Evolutionary conservation across 768 basidiomycete genomes (phyloP).

Genomic region (Hypholoma sublateritium): DNA sequence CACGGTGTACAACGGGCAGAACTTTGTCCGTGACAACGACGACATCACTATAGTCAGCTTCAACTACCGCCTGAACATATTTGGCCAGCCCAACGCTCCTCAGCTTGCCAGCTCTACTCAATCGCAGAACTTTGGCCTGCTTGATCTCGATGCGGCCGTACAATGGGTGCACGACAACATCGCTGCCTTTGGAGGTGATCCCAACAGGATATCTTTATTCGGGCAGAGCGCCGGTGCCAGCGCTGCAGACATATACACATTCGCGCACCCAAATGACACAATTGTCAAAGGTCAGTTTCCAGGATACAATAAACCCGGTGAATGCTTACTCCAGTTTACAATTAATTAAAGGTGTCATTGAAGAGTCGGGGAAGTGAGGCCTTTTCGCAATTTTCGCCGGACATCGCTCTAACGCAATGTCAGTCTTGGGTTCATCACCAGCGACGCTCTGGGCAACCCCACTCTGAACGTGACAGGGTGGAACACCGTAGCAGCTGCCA

Average conservation of each 20-base stretch:
- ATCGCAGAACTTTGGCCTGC: slow-evolving; percentile 38
- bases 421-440: background rate
- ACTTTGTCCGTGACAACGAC: slow-evolving; percentile 32
- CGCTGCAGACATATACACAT: slow-evolving; percentile 28
- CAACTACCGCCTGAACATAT: slow-evolving; percentile 40
- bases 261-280: slow-evolving; percentile 32
- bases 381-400: background rate
- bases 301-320: background rate
- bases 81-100: slow-evolving; percentile 39
- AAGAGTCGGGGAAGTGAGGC: background rate
- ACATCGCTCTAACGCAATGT: background rate
- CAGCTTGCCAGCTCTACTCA: slow-evolving; percentile 25
- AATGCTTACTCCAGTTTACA: slow-evolving; percentile 8
- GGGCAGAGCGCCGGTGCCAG: slow-evolving; percentile 37
- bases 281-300: slow-evolving; percentile 24
- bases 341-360: slow-evolving; percentile 12
- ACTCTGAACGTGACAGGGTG: background rate
- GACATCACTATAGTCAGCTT: slow-evolving; percentile 36
- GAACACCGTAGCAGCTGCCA: slow-evolving; percentile 21
- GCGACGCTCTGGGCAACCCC: background rate
- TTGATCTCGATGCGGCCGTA: slow-evolving; percentile 38
- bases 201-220: slow-evolving; percentile 34
- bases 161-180: slow-evolving; percentile 51
- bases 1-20: slow-evolving; percentile 26
- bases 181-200: slow-evolving; percentile 42